These are phyloP conservation scores for Phytopythium cucurbitacearum DNA, from an alignment of 352 stramenopile genomes.

Conservation along the genomic window DNA sequence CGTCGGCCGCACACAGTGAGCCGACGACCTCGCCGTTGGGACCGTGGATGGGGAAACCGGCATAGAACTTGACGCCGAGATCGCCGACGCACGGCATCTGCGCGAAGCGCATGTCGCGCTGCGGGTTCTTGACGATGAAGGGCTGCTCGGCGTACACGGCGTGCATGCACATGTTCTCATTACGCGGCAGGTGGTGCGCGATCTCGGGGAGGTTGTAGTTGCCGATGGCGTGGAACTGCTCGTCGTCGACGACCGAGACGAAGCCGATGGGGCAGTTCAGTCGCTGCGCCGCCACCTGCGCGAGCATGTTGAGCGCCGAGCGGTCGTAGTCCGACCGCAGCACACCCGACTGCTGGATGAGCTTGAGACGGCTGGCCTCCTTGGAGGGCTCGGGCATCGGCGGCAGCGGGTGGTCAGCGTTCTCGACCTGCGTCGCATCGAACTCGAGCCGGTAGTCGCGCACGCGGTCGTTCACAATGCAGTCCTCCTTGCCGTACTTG, in stretches of 20 bases:
- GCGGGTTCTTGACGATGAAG: constrained; percentile 58
- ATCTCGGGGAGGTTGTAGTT: constrained; percentile 34
- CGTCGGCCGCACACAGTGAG: constrained; percentile 38
- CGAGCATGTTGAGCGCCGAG: constrained; percentile 45
- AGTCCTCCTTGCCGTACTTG: constrained; percentile 14
- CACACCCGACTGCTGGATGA: constrained; percentile 42
- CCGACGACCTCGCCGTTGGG: constrained; percentile 45
- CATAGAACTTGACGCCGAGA: constrained; percentile 58
- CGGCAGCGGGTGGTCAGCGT: constrained; percentile 38
- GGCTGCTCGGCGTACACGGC: constrained; percentile 54
- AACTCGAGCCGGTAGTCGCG: constrained; percentile 53
- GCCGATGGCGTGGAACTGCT: constrained; percentile 44
- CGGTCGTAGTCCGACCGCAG: constrained; percentile 37
- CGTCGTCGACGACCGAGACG: constrained; percentile 50
- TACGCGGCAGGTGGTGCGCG: constrained; percentile 23
- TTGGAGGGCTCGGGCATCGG: constrained; percentile 31
- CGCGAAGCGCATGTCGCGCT: constrained; percentile 57
- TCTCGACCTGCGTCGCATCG: constrained; percentile 24
- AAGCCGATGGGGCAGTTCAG: constrained; percentile 56
- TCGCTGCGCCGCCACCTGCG: constrained; percentile 42
- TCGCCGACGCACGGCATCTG: constrained; percentile 44
- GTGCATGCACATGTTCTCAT: constrained; percentile 59
- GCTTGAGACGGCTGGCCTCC: constrained; percentile 33
- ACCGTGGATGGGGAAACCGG: constrained; percentile 43
- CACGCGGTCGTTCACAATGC: constrained; percentile 24